A percentile compares a stretch with the other conserved stretches of the same genome.
Conservation (phyloP, 768 basidiomycete species). For the Sistotremastrum niveocremeum region DNA sequence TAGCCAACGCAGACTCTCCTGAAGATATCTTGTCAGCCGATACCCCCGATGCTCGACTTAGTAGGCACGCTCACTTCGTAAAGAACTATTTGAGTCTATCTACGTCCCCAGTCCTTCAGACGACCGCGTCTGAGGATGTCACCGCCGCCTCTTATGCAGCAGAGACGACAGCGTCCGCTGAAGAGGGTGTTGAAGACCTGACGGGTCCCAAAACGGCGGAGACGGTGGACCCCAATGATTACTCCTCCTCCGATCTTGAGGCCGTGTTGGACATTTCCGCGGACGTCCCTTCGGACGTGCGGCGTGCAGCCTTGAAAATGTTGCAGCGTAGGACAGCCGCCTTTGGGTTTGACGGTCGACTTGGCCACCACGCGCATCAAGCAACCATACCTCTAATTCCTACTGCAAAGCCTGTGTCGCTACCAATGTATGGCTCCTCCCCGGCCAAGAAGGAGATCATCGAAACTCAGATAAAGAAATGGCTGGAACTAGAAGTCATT, state of each 20-base stretch:
- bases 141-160: no score
- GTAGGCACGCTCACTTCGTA: no score
- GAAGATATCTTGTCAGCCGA: no score
- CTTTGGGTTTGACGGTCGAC: conserved; percentile 19
- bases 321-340: conserved; percentile 9
- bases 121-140: no score
- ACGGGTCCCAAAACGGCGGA: conserved; percentile 15
- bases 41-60: no score
- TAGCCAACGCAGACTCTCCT: no score
- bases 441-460: conserved; percentile 14
- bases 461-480: conserved; percentile 17
- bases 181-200: no score
- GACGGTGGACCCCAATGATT: conserved; percentile 9
- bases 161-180: no score
- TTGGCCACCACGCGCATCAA: conserved; percentile 16
- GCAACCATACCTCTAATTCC: conserved; percentile 15
- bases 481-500: conserved; percentile 24
- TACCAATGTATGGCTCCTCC: conserved; percentile 13
- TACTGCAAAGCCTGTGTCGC: conserved; percentile 10
- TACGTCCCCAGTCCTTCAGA: no score
- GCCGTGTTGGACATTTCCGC: conserved; percentile 9
- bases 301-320: conserved; percentile 6
- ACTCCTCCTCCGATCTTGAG: neutral
- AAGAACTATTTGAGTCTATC: no score
- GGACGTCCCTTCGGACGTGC: conserved; percentile 7